A percentile compares a stretch with the other conserved stretches of the same genome.
These are phyloP conservation scores for Mycena rebaudengoi DNA, from an alignment of 768 basidiomycete species.

Conservation along the genomic window DNA sequence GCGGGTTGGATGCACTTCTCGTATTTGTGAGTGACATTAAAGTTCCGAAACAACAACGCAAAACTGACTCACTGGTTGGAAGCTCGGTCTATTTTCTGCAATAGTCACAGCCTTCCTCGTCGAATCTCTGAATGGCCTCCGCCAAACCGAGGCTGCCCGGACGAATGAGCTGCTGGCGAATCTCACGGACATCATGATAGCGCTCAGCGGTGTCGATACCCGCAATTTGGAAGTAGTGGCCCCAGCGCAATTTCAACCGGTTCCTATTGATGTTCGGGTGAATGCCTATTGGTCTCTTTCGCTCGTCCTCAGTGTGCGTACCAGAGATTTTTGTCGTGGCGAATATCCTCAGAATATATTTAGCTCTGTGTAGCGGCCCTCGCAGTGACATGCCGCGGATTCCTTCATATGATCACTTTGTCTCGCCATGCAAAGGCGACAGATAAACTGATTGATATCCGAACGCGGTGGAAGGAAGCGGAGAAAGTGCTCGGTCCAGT, in stretches of 20 bases:
- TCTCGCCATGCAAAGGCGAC: slow-evolving; percentile 15
- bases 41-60: too few relatives aligned
- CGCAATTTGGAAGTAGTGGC: background rate
- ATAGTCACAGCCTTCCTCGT: slow-evolving; percentile 32
- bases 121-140: slow-evolving; percentile 18
- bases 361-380: slow-evolving; percentile 28
- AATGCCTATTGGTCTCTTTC: slow-evolving; percentile 29
- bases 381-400: slow-evolving; percentile 26
- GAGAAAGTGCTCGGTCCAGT: slow-evolving; percentile 24
- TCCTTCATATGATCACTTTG: slow-evolving; percentile 22
- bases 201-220: slow-evolving; percentile 1
- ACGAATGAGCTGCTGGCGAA: slow-evolving; percentile 19
- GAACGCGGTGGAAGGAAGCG: slow-evolving; percentile 20
- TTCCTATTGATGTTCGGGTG: slow-evolving; percentile 17
- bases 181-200: slow-evolving; percentile 23
- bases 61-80: background rate
- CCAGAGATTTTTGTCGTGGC: background rate
- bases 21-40: slow-evolving; percentile 24
- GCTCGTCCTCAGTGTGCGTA: slow-evolving; percentile 25
- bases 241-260: slow-evolving; percentile 18
- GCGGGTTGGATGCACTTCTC: slow-evolving; percentile 28
- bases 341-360: background rate
- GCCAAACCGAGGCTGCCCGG: slow-evolving; percentile 8
- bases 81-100: slow-evolving; percentile 31
- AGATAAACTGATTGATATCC: slow-evolving; percentile 26